Conservation (phyloP, 345 rosid species). For the Carallia brachiata region DNA sequence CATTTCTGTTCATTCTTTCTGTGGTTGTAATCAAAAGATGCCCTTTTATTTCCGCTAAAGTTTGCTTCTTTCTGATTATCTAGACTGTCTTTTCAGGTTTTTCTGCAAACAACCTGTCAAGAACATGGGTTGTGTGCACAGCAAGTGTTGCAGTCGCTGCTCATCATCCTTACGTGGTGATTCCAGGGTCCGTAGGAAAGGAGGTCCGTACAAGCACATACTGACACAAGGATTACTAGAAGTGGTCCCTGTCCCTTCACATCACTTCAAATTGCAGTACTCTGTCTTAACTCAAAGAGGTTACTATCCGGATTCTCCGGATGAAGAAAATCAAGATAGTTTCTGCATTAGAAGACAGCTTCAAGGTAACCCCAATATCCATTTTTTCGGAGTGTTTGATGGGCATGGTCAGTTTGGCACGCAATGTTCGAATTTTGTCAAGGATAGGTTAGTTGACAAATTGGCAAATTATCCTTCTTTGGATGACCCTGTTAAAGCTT, state of each 20-base stretch:
- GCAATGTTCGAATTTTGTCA: constrained; percentile 73
- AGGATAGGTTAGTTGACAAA: constrained; percentile 65
- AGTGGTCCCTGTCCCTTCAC: constrained; percentile 59
- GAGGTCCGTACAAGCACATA: constrained; percentile 32
- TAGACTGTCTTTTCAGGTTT: neutral
- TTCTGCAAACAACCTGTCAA: constrained; percentile 12
- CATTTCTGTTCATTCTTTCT: neutral
- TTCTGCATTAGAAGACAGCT: constrained; percentile 66
- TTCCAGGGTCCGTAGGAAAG: constrained; percentile 32
- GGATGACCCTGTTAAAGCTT: constrained; percentile 74
- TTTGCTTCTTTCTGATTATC: constrained; percentile 1
- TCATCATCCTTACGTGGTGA: constrained; percentile 58
- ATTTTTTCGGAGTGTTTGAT: constrained; percentile 93
- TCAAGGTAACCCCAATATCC: constrained; percentile 82
- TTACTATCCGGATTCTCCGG: constrained; percentile 78
- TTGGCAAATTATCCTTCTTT: constrained; percentile 51
- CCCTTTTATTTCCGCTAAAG: constrained; percentile 22
- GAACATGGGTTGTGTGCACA: constrained; percentile 82
- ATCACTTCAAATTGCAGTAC: constrained; percentile 62
- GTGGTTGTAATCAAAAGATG: constrained; percentile 22
- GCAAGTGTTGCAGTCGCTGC: constrained; percentile 70
- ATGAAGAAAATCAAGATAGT: constrained; percentile 84
- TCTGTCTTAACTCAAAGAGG: constrained; percentile 76
- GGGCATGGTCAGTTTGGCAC: constrained; percentile 86
- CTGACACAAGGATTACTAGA: constrained; percentile 61